Evolutionary conservation across 768 basidiomycete genomes (phyloP), one percentile per base, ranked within the genome.

Genomic region (Hygrophorus pudorinus): DNA sequence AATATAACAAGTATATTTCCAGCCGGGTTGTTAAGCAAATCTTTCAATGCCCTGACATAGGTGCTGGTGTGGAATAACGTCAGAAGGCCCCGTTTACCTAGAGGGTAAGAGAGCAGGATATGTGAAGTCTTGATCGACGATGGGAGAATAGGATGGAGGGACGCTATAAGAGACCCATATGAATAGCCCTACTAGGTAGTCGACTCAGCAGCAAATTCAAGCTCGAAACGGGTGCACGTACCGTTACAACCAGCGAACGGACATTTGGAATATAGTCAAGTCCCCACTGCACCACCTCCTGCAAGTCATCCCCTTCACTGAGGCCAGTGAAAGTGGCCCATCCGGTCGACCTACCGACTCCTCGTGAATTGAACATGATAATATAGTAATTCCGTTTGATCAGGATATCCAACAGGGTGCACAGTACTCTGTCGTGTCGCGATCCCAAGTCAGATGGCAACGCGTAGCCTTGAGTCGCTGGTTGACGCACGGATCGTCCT

Each of bases 101-200:
- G 63, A 0, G 87, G 87, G 55, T 90, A 89, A 2, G 86, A 88
- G 16, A 90, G 60, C 32, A 90, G 57, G 36, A 87, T 64, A 57
- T 87, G 82, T 10, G 72, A 73, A 0, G 76, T 79, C 53, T 65
- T 68, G 36, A 81, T 56, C n/a, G 64, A 61, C 13, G 66, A 53
- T 0, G 67, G 62, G 2, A 80, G 61, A 2, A 75, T 54, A 0
- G 83, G 79, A 45, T 78, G 76, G 48, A 84, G 61, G 6, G 84
- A 83, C 9, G 75, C 73, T 30, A 85, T 78, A 27, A 91, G 66
- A 2, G 83, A 77, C 1, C 87, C 87, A 68, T 88, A 68, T 8
- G 87, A 90, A 60, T 91, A 91, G 4, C 85, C 85, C 84, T 87
- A 41, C 20, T 24, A n/a, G n/a, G 41, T 35, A 21, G 51, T 42